Percentiles rank a stretch among this genome's conserved stretches.
Conservation (phyloP, 2,329 filamentous ascomycete genomes). For the Ceratocystis cubensis region DNA sequence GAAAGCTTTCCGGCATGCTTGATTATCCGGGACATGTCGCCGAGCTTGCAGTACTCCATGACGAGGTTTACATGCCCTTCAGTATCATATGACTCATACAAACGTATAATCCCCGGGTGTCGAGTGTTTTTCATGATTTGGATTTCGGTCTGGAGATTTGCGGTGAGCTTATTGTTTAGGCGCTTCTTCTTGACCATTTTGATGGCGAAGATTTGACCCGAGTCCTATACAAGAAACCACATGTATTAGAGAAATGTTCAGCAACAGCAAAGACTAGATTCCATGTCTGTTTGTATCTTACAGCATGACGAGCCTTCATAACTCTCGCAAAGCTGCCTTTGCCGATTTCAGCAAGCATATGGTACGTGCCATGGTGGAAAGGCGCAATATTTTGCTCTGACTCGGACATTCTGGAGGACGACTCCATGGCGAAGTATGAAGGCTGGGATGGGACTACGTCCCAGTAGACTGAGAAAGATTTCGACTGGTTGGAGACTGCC, state of each 20-base stretch:
- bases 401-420: slow-evolving; percentile 20
- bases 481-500: neutral
- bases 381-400: slow-evolving; percentile 16
- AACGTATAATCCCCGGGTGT: slow-evolving; percentile 91
- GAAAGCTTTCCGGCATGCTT: slow-evolving; percentile 77
- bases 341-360: slow-evolving; percentile 18
- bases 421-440: slow-evolving; percentile 14
- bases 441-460: slow-evolving; percentile 15
- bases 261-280: neutral
- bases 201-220: slow-evolving; percentile 46
- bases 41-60: slow-evolving; percentile 97
- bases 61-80: slow-evolving; percentile 83
- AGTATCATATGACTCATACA: slow-evolving; percentile 88
- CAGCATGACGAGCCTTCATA: slow-evolving; percentile 19
- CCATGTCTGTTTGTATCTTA: slow-evolving; percentile 3
- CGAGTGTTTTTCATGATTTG: slow-evolving; percentile 85
- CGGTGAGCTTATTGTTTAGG: slow-evolving; percentile 89
- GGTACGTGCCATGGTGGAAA: slow-evolving; percentile 18
- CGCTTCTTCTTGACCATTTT: slow-evolving; percentile 88
- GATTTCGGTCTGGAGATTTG: slow-evolving; percentile 92
- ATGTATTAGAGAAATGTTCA: neutral
- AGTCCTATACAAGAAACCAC: slow-evolving; percentile 5
- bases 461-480: slow-evolving; percentile 1
- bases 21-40: slow-evolving; percentile 89
- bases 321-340: slow-evolving; percentile 21